These are phyloP conservation scores for Vigna radiata DNA, from an alignment of 306 rosid genomes.

Conservation along the genomic window DNA sequence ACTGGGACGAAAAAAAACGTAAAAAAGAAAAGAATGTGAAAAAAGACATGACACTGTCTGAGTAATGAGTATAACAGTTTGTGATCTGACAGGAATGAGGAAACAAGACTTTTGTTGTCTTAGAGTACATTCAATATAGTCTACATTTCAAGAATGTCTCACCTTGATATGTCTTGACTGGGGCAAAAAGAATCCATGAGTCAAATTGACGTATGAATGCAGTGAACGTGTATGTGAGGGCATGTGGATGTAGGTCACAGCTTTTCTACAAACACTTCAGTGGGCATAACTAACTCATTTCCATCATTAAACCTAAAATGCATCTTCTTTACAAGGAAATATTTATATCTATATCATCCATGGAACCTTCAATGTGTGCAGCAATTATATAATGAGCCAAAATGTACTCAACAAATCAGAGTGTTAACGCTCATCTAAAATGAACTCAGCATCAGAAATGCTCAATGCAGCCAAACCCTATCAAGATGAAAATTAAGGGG, in stretches of 20 bases:
- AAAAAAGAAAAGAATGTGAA: too few relatives aligned
- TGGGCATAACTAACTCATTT: neutral
- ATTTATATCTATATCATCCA: neutral
- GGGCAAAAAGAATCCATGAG: conserved; percentile 9
- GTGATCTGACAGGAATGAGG: conserved; percentile 22
- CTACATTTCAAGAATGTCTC: conserved; percentile 36
- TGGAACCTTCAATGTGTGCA: neutral
- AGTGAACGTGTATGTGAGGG: conserved; percentile 35
- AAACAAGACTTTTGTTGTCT: conserved; percentile 29
- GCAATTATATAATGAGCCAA: neutral
- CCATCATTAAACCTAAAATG: neutral
- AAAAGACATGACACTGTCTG: neutral
- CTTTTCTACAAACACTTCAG: conserved; percentile 4
- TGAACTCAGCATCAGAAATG: conserved; percentile 49
- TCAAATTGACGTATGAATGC: conserved; percentile 30
- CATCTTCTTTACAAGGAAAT: neutral
- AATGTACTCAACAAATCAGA: conserved; percentile 5
- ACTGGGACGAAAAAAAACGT: too few relatives aligned
- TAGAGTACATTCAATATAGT: conserved; percentile 29
- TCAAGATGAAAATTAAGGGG: too few relatives aligned
- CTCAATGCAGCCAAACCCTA: conserved; percentile 49
- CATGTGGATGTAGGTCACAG: conserved; percentile 41
- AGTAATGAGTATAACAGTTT: conserved; percentile 14
- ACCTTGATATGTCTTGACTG: conserved; percentile 26
- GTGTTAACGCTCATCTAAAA: conserved; percentile 44